These are phyloP conservation scores for Creolimax fragrantissima DNA, from an alignment of 78 protist species.

Conservation along the genomic window DNA sequence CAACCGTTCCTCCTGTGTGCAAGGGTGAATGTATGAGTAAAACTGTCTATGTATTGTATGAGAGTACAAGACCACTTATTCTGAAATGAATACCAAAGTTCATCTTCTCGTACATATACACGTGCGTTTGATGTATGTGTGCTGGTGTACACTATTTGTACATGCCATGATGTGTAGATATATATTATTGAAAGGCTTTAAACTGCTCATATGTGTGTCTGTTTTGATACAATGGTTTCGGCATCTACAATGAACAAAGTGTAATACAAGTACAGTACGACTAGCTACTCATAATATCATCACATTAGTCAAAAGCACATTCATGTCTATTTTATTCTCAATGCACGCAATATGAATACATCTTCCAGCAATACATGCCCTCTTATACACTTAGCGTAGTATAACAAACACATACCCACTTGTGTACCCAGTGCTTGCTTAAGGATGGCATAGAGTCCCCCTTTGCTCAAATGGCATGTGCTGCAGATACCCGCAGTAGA, in stretches of 20 bases:
- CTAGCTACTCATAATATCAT: too few relatives aligned
- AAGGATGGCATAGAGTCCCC: slow-evolving; percentile 19
- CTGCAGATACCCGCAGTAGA: slow-evolving; percentile 15
- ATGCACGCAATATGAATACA: too few relatives aligned
- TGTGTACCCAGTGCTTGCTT: slow-evolving; percentile 18
- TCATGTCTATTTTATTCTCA: too few relatives aligned
- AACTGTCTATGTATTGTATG: not conserved
- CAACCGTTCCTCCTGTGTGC: not conserved
- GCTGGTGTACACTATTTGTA: not conserved
- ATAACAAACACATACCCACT: not conserved
- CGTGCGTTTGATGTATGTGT: not conserved
- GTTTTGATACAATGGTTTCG: too few relatives aligned
- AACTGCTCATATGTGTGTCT: too few relatives aligned
- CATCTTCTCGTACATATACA: not conserved
- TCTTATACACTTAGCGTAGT: too few relatives aligned
- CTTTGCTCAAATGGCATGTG: slow-evolving; percentile 6
- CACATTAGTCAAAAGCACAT: too few relatives aligned
- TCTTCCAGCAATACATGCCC: too few relatives aligned
- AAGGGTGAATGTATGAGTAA: not conserved
- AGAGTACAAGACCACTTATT: not conserved
- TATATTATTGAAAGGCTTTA: not conserved
- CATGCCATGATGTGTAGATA: not conserved
- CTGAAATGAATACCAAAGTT: not conserved
- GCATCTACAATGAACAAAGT: too few relatives aligned
- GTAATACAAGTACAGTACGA: too few relatives aligned